phyloP scores from a whole-genome alignment of 805 yeast genomes.

The Nakazawaea populi region DNA sequence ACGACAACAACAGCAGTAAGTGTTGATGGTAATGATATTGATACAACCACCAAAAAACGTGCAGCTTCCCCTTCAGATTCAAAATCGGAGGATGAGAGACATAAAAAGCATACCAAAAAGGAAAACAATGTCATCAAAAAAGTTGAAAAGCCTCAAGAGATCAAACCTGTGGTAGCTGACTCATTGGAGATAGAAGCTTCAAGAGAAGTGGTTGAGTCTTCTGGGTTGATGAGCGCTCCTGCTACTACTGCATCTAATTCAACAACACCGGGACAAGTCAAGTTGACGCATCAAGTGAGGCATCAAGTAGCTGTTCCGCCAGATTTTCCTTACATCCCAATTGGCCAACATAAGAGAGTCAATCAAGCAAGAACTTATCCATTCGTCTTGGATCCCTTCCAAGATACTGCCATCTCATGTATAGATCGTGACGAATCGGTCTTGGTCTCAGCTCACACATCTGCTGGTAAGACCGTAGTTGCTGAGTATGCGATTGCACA shows the following conservation, averaged over 20 bases:
- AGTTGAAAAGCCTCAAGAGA: constrained; percentile 32
- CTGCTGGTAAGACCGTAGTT: constrained; percentile 96
- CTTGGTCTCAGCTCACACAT: constrained; percentile 94
- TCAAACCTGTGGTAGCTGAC: constrained; percentile 77
- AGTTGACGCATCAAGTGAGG: constrained; percentile 87
- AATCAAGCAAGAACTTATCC: constrained; percentile 88
- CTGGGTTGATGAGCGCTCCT: constrained; percentile 50
- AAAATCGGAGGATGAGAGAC: constrained; percentile 11
- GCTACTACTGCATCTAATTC: constrained; percentile 16
- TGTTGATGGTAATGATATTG: constrained; percentile 1
- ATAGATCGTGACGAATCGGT: constrained; percentile 94
- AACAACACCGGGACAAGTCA: constrained; percentile 38
- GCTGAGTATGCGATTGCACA: constrained; percentile 98
- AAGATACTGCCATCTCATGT: constrained; percentile 93
- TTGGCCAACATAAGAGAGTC: constrained; percentile 75
- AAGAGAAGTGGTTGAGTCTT: constrained; percentile 79
- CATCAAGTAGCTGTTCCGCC: constrained; percentile 98
- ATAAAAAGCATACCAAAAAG: constrained; percentile 23
- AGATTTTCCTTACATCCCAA: constrained; percentile 80
- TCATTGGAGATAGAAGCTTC: constrained; percentile 85
- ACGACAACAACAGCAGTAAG: constrained; percentile 18
- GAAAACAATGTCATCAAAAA: constrained; percentile 19
- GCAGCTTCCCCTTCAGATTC: constrained; percentile 11
- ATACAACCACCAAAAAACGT: constrained; percentile 8
- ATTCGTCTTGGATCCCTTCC: constrained; percentile 92